phyloP scores from a whole-genome alignment of 1,284 basidiomycete species.

The Trametes hirsuta region DNA sequence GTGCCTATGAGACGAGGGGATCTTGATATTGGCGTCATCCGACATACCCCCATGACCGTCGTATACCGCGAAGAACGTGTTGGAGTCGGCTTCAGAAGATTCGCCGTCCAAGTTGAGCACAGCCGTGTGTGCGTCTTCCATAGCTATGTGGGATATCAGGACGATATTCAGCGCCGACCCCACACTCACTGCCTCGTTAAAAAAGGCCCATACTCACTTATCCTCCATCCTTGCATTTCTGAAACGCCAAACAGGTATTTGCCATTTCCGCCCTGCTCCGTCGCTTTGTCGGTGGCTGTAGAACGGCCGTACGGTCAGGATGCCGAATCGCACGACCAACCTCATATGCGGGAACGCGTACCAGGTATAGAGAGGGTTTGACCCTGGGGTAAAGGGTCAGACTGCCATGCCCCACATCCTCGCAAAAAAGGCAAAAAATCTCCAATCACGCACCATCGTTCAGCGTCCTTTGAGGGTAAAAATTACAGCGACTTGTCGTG shows the following conservation, averaged over 20 bases:
- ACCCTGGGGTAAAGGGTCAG: slow-evolving; percentile 47
- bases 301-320: slow-evolving; percentile 13
- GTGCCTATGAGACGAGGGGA: slow-evolving; percentile 5
- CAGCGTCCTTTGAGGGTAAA: slow-evolving; percentile 6
- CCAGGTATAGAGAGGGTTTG: slow-evolving; percentile 76
- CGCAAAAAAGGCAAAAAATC: slow-evolving; percentile 6
- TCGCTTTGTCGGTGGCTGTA: slow-evolving; percentile 84
- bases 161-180: neutral
- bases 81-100: slow-evolving; percentile 46
- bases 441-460: slow-evolving; percentile 27
- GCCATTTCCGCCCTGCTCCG: slow-evolving; percentile 78
- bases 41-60: slow-evolving; percentile 93
- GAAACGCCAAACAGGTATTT: slow-evolving; percentile 84
- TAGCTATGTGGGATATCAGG: slow-evolving; percentile 55
- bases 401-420: neutral
- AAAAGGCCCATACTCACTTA: slow-evolving; percentile 66
- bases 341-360: slow-evolving; percentile 35
- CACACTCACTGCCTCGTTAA: neutral
- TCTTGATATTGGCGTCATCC: slow-evolving; percentile 6
- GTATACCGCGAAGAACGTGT: slow-evolving; percentile 94
- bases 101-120: slow-evolving; percentile 68
- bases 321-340: neutral
- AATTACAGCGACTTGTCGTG: slow-evolving; percentile 4
- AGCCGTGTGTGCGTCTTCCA: slow-evolving; percentile 98
- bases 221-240: slow-evolving; percentile 99